Evolutionary conservation across 352 stramenopile genomes (phyloP).

Genomic region (Pythium guiyangense): DNA sequence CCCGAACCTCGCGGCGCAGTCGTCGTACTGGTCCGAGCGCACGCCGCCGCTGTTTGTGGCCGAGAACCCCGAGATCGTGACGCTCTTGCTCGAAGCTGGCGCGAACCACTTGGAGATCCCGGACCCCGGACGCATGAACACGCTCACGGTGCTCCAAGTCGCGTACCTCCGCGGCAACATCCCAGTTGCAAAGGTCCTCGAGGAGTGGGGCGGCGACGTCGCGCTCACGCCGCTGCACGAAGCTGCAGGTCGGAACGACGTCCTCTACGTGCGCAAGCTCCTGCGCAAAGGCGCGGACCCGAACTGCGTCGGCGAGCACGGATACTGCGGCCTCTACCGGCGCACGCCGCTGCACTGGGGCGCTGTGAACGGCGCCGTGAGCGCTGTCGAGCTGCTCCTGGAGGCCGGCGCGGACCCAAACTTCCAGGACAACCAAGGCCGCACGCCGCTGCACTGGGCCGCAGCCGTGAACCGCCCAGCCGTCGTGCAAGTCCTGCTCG

Average conservation of each 20-base stretch:
- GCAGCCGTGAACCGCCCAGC: conserved; percentile 28
- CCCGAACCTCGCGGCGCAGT: conserved; percentile 56
- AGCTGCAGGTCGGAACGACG: conserved; percentile 48
- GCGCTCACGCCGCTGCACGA: conserved; percentile 76
- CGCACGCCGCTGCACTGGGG: conserved; percentile 70
- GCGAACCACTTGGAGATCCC: conserved; percentile 70
- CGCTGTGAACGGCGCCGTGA: conserved; percentile 43
- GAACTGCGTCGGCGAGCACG: conserved; percentile 66
- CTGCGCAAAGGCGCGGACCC: conserved; percentile 45
- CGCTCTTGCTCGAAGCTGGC: conserved; percentile 47
- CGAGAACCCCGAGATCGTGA: conserved; percentile 62
- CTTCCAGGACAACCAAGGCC: conserved; percentile 58
- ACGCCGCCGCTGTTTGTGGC: conserved; percentile 65
- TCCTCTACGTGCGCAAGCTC: conserved; percentile 29
- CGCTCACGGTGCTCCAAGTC: conserved; percentile 1
- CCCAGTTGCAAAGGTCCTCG: conserved; percentile 52
- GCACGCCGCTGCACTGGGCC: conserved; percentile 70
- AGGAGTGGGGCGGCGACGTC: conserved; percentile 72
- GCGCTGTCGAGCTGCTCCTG: conserved; percentile 42
- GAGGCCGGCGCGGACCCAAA: conserved; percentile 57
- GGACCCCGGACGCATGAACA: conserved; percentile 51
- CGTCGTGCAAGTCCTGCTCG: conserved; percentile 45
- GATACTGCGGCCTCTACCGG: conserved; percentile 59
- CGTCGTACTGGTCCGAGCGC: conserved; percentile 60
- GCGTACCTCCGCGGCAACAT: conserved; percentile 63